Percentiles rank a stretch among this genome's conserved stretches.
Evolutionary conservation across 768 basidiomycete species (phyloP).

Genomic region (Leccinum broughii): DNA sequence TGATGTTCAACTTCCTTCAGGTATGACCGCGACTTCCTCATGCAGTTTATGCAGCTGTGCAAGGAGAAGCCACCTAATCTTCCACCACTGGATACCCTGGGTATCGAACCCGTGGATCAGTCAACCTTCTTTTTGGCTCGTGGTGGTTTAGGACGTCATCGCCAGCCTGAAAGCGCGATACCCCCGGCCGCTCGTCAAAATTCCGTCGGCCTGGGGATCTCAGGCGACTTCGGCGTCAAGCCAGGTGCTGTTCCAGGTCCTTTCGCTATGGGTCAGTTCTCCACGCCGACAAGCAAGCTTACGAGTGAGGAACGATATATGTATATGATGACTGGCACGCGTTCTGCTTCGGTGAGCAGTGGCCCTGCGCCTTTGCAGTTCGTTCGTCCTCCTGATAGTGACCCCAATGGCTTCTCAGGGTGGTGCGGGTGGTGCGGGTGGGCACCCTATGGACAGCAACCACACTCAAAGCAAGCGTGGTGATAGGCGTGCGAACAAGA

Average conservation of each 20-base stretch:
- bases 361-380: constrained; percentile 47
- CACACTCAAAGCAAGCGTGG: too few species aligned
- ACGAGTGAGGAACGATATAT: constrained; percentile 69
- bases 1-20: constrained; percentile 39
- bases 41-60: constrained; percentile 97
- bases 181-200: constrained; percentile 46
- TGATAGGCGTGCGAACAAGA: constrained; percentile 35
- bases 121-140: constrained; percentile 51
- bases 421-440: background rate
- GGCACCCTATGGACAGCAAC: too few species aligned
- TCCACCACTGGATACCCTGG: constrained; percentile 86
- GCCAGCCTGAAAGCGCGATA: constrained; percentile 44
- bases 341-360: constrained; percentile 59
- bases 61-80: constrained; percentile 92
- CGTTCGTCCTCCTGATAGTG: constrained; percentile 58
- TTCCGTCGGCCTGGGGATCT: constrained; percentile 48
- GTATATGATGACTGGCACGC: constrained; percentile 26
- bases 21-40: constrained; percentile 95
- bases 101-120: constrained; percentile 77
- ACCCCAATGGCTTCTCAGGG: constrained; percentile 68
- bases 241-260: constrained; percentile 25
- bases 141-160: constrained; percentile 63
- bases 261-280: constrained; percentile 67
- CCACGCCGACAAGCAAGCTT: constrained; percentile 52
- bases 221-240: constrained; percentile 29